Base-by-base conservation (phyloP, 768 basidiomycete species). In the Leccinum boreale region DNA sequence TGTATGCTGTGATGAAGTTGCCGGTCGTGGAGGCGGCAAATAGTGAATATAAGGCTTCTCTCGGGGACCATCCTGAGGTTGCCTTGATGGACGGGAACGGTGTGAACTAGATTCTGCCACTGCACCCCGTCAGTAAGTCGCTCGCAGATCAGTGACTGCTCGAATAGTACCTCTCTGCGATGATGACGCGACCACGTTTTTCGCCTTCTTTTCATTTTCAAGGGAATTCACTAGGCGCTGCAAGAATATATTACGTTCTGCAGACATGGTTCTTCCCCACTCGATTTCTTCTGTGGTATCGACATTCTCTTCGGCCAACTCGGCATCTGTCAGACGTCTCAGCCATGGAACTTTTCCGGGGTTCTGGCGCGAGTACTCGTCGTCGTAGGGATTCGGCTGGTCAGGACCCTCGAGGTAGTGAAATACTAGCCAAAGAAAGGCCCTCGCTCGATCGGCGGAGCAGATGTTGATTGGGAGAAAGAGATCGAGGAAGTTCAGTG, bases 391-490 rank as follows among this genome's bases (percentile, higher is more conserved):
- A 70, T 92, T 94, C n/a, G 79, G 73, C 11, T 75, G 70, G 35
- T 79, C 77, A 1, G 82, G 78, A 33, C 78, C 79, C 71, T 94
- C 91, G 61, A 94, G 77, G 70, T 94, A 93, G 67, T 90, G 80
- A 71, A 84, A 93, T 50, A 92, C 74, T 56, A 93, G 79, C 89
- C 90, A 93, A 28, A 96, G 79, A 70, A 96, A 92, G 3, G 85
- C 89, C 56, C 77, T 77, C 5, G 89, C 91, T 29, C 94, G 87
- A 60, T 88, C 86, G 4, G 72, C 71, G 3, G 92, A 91, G 11
- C 87, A 81, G 35, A 92, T 76, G 47, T 81, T 80, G 64, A 86
- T 85, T 39, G 92, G 90, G 42, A 92, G 79, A 71, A 95, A 95
- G 42, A 95, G 78, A 73, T 95, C 92, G 46, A 92, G 77, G 59